phyloP scores from a whole-genome alignment of 2,329 filamentous ascomycete species.

The Fusarium compactum region DNA sequence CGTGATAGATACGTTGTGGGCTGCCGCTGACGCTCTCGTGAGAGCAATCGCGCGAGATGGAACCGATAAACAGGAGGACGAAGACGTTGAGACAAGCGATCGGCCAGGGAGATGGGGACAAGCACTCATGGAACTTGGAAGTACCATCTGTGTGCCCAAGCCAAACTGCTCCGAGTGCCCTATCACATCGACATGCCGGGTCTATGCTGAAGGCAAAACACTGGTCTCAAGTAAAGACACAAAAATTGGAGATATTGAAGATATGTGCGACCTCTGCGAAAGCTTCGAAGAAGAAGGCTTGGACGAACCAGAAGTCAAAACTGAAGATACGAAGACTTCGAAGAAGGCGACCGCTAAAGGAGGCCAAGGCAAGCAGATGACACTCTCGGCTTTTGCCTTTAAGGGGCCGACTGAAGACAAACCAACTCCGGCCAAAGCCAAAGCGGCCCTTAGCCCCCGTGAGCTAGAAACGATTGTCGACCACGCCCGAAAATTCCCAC shows the following conservation, averaged over 20 bases:
- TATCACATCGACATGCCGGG: conserved; percentile 63
- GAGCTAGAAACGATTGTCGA: conserved; percentile 54
- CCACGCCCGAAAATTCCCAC: conserved; percentile 64
- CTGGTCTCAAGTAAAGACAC: conserved; percentile 40
- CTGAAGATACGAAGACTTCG: conserved; percentile 10
- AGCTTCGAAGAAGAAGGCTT: conserved; percentile 56
- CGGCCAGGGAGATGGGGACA: conserved; percentile 72
- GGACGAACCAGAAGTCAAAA: conserved; percentile 33
- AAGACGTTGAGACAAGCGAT: conserved; percentile 56
- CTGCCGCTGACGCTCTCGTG: conserved; percentile 67
- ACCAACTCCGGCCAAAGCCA: conserved; percentile 15
- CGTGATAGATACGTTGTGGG: conserved; percentile 68
- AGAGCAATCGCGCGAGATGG: conserved; percentile 61
- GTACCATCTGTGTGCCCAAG: conserved; percentile 70
- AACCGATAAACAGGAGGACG: conserved; percentile 31
- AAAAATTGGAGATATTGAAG: conserved; percentile 61
- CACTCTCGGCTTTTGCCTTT: conserved; percentile 54
- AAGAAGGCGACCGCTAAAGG: conserved; percentile 31
- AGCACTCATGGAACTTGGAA: conserved; percentile 74
- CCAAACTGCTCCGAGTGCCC: conserved; percentile 67
- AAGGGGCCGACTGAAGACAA: conserved; percentile 37
- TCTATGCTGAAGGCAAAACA: conserved; percentile 60
- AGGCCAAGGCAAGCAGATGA: conserved; percentile 43
- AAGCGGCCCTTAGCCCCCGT: conserved; percentile 19
- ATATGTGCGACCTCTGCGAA: conserved; percentile 62